A percentile compares a stretch with the other conserved stretches of the same genome.
Evolutionary conservation across 306 rosid genomes (phyloP).

Genomic region (Fagus crenata): DNA sequence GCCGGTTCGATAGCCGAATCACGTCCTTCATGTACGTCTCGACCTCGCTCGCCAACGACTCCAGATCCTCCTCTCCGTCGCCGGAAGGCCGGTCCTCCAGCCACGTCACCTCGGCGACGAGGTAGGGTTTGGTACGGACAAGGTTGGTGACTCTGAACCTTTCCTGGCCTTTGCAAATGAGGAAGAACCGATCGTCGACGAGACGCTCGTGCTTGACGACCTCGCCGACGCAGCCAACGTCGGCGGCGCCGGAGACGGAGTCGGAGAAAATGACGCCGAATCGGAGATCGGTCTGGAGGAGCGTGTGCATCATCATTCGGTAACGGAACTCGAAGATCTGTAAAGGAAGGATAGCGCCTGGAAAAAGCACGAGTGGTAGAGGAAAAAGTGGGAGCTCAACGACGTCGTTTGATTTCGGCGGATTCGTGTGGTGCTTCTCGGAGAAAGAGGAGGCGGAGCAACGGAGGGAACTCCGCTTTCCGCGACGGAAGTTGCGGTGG

Average conservation of each 20-base stretch:
- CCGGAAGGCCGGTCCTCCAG: constrained; percentile 89
- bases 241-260: constrained; percentile 72
- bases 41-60: constrained; percentile 68
- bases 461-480: constrained; percentile 39
- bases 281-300: constrained; percentile 94
- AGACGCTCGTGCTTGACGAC: constrained; percentile 96
- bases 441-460: constrained; percentile 90
- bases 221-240: constrained; percentile 94
- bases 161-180: constrained; percentile 94
- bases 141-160: constrained; percentile 74
- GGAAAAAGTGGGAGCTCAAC: constrained; percentile 95
- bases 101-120: constrained; percentile 87
- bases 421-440: constrained; percentile 71
- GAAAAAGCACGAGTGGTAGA: constrained; percentile 85
- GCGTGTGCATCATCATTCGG: constrained; percentile 99
- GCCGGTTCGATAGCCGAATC: constrained; percentile 79
- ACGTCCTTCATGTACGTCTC: constrained; percentile 91
- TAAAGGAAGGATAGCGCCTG: constrained; percentile 88
- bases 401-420: constrained; percentile 70
- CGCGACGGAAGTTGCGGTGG: constrained; percentile 33
- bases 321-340: constrained; percentile 99
- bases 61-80: constrained; percentile 62
- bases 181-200: constrained; percentile 89
- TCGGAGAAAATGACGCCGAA: constrained; percentile 89
- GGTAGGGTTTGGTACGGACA: constrained; percentile 84